Base-by-base conservation (phyloP, 352 stramenopile genomes). In the Phytopythium delawarense region DNA sequence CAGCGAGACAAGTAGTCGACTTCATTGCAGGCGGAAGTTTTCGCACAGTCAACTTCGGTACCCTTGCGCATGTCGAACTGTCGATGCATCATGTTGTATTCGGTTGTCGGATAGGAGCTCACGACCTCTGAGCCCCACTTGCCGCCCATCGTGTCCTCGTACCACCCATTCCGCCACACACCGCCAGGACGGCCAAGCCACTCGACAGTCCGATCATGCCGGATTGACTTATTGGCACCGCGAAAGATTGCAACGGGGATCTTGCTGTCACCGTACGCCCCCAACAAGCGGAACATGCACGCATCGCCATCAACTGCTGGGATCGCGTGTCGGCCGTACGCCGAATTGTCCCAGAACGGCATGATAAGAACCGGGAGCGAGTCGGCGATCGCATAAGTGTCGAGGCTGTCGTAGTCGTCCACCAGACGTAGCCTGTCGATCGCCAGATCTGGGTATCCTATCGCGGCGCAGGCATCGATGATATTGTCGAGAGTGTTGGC, bases 331-430 rank as follows among this genome's bases (percentile, higher is more conserved):
- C 46, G 62, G 0, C 28, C 40, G 11, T 52, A 54, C 5, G 5
- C 7, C 0, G 35, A 11, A 32, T 74, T 74, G 45, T 74, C 67
- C 34, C 50, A 67, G 46, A 57, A 70, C 4, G 67, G 66, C 34
- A 73, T 57, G 37, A 65, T 59, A 1, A 73, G 37, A 13, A 70
- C 45, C 16, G 63, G 63, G 0, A 79, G 57, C 7, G 68, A 63
- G 34, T 60, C 45, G 0, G 34, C 44, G 15, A 78, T 40, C 9
- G 28, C 12, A 23, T 62, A 66, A 6, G 63, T 48, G n/a, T 32
- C 64, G 2, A 20, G 34, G 35, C 67, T 74, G 20, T 66, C 48
- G 21, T 54, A 11, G 16, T 28, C 63, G 34, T 63, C 30, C 1
- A 70, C 44, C 20, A 71, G 42, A 0, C 56, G 55, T 28, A 74